Percentiles rank a stretch among this genome's conserved stretches.
These are phyloP conservation scores for Psidium friedrichsthalianum DNA, from an alignment of 345 rosid genomes.

Conservation along the genomic window DNA sequence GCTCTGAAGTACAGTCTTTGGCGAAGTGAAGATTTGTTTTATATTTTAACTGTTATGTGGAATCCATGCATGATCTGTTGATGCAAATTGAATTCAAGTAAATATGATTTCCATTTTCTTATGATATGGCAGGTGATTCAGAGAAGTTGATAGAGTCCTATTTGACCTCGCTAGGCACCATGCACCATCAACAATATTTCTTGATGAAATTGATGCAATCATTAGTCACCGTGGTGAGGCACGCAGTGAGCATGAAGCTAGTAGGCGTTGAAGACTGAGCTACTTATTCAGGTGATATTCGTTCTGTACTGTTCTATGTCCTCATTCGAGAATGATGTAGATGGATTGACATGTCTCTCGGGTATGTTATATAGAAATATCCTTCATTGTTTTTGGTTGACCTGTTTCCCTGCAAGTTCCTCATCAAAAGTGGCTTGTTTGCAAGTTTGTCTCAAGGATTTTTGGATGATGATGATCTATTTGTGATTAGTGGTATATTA, in stretches of 20 bases:
- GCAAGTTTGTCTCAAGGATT: not conserved
- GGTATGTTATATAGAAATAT: not conserved
- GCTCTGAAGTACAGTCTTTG: not conserved
- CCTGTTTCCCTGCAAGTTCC: not conserved
- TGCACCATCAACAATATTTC: conserved; percentile 92
- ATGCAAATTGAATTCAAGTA: not conserved
- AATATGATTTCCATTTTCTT: not conserved
- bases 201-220: conserved; percentile 95
- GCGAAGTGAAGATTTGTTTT: not conserved
- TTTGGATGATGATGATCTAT: not conserved
- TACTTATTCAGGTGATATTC: conserved; percentile 81
- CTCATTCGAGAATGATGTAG: not conserved
- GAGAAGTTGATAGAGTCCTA: conserved; percentile 82
- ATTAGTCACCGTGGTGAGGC: conserved; percentile 98
- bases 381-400: not conserved
- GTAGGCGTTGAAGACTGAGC: conserved; percentile 97
- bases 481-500: not conserved
- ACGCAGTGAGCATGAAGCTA: conserved; percentile 95
- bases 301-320: not conserved
- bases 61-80: not conserved
- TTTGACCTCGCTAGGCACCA: conserved; percentile 97
- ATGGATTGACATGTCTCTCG: not conserved
- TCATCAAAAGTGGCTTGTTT: not conserved
- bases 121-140: conserved; percentile 67
- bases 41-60: not conserved